Base-by-base conservation (phyloP, 441 rosid species). In the Populus tomentosa region DNA sequence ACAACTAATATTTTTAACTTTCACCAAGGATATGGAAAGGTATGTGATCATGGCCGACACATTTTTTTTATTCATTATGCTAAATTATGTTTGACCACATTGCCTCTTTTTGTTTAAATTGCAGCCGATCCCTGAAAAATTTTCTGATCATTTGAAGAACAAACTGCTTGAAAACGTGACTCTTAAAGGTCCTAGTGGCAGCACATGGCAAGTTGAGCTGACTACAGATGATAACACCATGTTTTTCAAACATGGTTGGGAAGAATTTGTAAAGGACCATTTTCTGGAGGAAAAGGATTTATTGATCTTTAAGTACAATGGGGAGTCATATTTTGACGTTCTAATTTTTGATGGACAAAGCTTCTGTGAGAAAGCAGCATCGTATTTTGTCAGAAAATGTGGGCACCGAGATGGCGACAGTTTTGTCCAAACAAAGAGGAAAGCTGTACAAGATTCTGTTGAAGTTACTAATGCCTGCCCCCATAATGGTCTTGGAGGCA, bases 231-330 rank as follows among this genome's bases (percentile, higher is more conserved):
- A 72, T 20, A 77, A 73, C 35, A 69, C 42, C 10, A 16, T 76
- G 68, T 84, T 77, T 70, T 76, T 85, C 53, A 42, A 14, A 13
- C 50, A 77, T 68, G 86, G 89, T 5, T 85, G 89, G 88, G 81
- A 72, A 40, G 80, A 78, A 35, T 86, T 86, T 76, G 84, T 81
- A 6, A 69, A 80, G 68, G 80, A 75, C 23, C 81, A 84, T 75
- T 66, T 65, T 59, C 81, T 86, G 11, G 13, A 38, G 67, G 77
- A 78, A 46, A 83, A 78, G 20, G 84, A 86, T 82, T 67, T 76
- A 21, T 74, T 88, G 62, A 75, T 84, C 70, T 88, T 86, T 64
- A 82, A 77, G 78, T 84, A 84, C 75, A 75, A 79, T 56, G 84
- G 83, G 32, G 79, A 75, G 35, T 80, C 85, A n/a, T 53, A 63